Conservation (phyloP, 1,284 basidiomycete genomes). For the Termitomyces sp. region DNA sequence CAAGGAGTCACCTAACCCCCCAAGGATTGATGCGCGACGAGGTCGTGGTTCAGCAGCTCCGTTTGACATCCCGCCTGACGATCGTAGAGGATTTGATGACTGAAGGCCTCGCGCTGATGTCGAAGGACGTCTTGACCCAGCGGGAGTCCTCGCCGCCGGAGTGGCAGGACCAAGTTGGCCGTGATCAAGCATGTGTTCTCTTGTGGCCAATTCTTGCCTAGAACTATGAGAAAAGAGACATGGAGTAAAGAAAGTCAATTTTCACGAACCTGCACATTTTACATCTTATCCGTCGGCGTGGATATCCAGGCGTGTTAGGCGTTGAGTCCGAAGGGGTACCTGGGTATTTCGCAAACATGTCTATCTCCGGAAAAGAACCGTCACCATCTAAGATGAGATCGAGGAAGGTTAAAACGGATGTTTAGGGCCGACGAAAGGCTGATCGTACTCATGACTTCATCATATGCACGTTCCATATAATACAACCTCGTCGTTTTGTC, state of each 20-base stretch:
- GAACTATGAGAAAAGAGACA: background rate
- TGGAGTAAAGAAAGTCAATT: background rate
- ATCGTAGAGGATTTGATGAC: constrained; percentile 22
- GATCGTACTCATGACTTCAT: constrained; percentile 73
- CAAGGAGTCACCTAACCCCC: constrained; percentile 29
- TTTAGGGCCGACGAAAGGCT: constrained; percentile 15
- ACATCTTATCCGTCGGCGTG: constrained; percentile 74
- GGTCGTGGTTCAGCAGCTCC: constrained; percentile 20
- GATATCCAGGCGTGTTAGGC: constrained; percentile 51
- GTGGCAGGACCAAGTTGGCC: constrained; percentile 70
- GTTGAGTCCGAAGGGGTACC: constrained; percentile 58
- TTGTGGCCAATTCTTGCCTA: constrained; percentile 79
- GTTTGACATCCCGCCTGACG: constrained; percentile 11
- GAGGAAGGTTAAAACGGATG: constrained; percentile 7
- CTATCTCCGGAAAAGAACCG: constrained; percentile 53
- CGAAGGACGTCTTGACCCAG: constrained; percentile 46
- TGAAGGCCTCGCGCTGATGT: constrained; percentile 17
- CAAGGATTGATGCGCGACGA: constrained; percentile 28
- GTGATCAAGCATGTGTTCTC: constrained; percentile 91
- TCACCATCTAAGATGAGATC: constrained; percentile 59
- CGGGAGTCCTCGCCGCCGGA: constrained; percentile 46
- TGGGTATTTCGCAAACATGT: constrained; percentile 76
- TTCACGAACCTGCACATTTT: constrained; percentile 78
- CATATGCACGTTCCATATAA: constrained; percentile 72
- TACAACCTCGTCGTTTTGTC: constrained; percentile 75